phyloP scores from a whole-genome alignment of 768 basidiomycete species.

The Xerocomellus chrysenteron region DNA sequence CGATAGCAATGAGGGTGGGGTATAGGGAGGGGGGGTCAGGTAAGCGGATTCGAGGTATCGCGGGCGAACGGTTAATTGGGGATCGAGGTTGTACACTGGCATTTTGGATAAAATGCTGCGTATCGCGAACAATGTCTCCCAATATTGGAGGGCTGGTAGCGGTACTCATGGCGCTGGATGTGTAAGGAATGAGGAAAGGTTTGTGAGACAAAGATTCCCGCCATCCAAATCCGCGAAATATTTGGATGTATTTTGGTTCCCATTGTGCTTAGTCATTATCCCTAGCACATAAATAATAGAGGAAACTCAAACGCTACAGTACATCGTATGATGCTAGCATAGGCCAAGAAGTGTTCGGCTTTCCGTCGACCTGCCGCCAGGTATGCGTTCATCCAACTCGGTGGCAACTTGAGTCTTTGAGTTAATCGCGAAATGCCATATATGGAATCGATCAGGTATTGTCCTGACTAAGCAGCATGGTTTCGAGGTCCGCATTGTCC shows the following conservation, averaged over 20 bases:
- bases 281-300: too few relatives aligned
- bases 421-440: too few relatives aligned
- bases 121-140: too few relatives aligned
- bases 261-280: neutral
- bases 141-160: neutral
- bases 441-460: too few relatives aligned
- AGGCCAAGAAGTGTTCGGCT: too few relatives aligned
- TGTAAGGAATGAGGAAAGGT: neutral
- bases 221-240: too few relatives aligned
- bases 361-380: too few relatives aligned
- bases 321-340: too few relatives aligned
- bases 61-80: neutral
- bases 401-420: too few relatives aligned
- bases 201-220: neutral
- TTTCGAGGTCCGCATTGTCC: neutral
- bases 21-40: constrained; percentile 6
- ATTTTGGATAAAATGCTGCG: neutral
- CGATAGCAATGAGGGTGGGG: neutral
- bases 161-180: neutral
- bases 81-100: neutral
- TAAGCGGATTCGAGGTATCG: neutral
- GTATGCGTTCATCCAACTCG: too few relatives aligned
- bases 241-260: neutral
- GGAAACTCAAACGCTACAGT: too few relatives aligned
- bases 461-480: neutral